These are phyloP conservation scores for Verticillium albo-atrum DNA, from an alignment of 2,329 filamentous ascomycete species.

Conservation along the genomic window DNA sequence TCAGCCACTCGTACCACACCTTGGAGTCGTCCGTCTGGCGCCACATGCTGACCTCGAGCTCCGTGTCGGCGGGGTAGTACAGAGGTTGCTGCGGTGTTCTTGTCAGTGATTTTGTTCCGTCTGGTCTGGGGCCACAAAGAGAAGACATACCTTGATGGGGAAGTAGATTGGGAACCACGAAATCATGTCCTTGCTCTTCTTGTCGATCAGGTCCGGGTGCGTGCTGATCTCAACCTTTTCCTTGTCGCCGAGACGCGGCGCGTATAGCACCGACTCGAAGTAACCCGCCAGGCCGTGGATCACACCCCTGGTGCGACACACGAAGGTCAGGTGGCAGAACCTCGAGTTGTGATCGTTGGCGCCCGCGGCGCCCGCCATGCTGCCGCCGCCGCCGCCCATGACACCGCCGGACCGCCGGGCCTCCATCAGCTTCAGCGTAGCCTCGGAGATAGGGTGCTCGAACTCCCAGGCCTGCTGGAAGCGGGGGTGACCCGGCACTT, in stretches of 20 bases:
- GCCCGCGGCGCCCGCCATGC: constrained; percentile 70
- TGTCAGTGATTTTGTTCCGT: neutral
- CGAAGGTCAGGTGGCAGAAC: constrained; percentile 74
- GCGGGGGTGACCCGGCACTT: constrained; percentile 50
- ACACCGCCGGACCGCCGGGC: constrained; percentile 59
- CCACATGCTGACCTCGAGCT: constrained; percentile 92
- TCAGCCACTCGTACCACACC: constrained; percentile 98
- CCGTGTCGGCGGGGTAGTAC: constrained; percentile 76
- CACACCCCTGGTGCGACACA: constrained; percentile 71
- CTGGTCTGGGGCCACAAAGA: neutral
- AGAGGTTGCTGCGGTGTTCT: constrained; percentile 64
- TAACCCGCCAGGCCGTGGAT: constrained; percentile 91
- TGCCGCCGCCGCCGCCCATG: constrained; percentile 64
- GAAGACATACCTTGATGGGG: constrained; percentile 71
- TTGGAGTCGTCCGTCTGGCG: constrained; percentile 90
- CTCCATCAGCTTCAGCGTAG: constrained; percentile 50
- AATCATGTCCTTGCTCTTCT: constrained; percentile 96
- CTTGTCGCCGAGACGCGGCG: constrained; percentile 37
- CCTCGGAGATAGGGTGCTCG: constrained; percentile 63
- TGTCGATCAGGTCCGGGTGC: constrained; percentile 84
- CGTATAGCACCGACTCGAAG: constrained; percentile 94
- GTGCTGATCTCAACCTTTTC: constrained; percentile 81
- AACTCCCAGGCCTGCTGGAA: constrained; percentile 81
- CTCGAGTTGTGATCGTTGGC: constrained; percentile 89
- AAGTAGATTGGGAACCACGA: constrained; percentile 99